Evolutionary conservation across 2,329 filamentous ascomycete genomes (phyloP), one percentile per base, ranked within the genome.

Genomic region (Aspergillus fischeri): DNA sequence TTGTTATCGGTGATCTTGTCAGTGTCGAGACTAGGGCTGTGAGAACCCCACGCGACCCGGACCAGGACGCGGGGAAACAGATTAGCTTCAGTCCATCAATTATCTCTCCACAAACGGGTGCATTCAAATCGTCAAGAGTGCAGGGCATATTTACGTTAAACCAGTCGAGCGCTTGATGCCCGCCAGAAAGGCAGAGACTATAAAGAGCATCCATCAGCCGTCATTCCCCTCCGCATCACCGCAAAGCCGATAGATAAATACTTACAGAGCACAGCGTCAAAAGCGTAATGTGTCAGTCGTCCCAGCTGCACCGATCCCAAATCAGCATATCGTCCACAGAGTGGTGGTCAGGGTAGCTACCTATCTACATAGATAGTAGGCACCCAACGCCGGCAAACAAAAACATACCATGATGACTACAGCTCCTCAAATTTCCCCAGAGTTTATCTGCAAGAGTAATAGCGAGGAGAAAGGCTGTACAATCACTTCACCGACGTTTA

Each of bases 111-210:
- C 14, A 17, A 38, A 11, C n/a, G 9, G n/a, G 3, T 47, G 11
- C 44, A 47, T 47, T 5, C 44, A 1, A 38, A 6, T 17, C 4
- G 14, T 3, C 32, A 17, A 14, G 32, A 6, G 32, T 17, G 32
- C 54, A 52, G 50, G 57, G 63, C 59, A 57, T 66, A 89, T 90
- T 85, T 90, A 99, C 94, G 92, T 97, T 79, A 99, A 83, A 70
- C 94, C 94, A 60, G 94, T 97, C 63, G 93, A 97, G 67, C 94
- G 91, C 80, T 96, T 95, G 81, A 99, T 92, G 70, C 94, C 94
- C 42, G 94, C 94, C 65, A 99, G 87, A 75, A 97, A 93, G 62
- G 94, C 91, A 70, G 94, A 99, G 75, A 99, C 90, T 95, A 59
- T 59, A 45, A 20, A 20, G 53, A 44, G 9, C 11, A 47, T 3